Evolutionary conservation across 768 basidiomycete species (phyloP), one percentile per base, ranked within the genome.

Genomic region (Mycena capillaripes): DNA sequence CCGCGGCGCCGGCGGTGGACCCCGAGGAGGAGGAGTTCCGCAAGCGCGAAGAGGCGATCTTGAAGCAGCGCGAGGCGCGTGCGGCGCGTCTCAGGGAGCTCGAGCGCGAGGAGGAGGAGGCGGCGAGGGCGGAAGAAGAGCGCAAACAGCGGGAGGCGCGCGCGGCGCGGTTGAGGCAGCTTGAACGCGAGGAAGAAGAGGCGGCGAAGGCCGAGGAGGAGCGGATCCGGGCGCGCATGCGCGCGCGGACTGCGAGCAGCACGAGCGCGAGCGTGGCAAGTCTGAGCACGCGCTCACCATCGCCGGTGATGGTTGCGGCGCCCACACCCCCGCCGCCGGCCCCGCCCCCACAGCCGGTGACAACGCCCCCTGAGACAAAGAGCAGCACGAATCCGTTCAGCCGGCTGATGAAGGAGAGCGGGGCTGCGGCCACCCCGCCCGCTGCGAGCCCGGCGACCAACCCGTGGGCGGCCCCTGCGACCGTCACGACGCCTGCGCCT

Each of bases 311-410:
- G 1, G 81, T 85, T n/a, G 79, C 89, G 2, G 80, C 84, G 29
- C 83, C 83, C 2, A 75, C 85, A 23, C 80, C 86, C 32, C 75
- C 85, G 29, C 76, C 83, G 12, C 77, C 81, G 5, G 36, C 59
- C 29, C 42, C 27, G 55, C 38, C 57, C 29, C 50, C 14, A 52
- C 65, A 16, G 78, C 76, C 83, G n/a, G 66, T 77, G 2, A 73
- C 83, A 60, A 76, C 82, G 48, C 75, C 73, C 10, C 78, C 80
- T 17, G 86, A 89, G 44, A 27, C 21, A 7, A 91, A 90, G 75
- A 84, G 90, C 6, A 86, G 85, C 61, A 95, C 90, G 11, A 97
- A 97, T 80, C 96, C 96, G 0, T 97, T 97, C 80, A 93, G 89
- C 80, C 88, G 89, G 16, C 76, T 95, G 48, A 86, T 90, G 73